Evolutionary conservation across 2,329 filamentous ascomycete genomes (phyloP), one percentile per base, ranked within the genome.

Genomic region (Huntiella savannae): DNA sequence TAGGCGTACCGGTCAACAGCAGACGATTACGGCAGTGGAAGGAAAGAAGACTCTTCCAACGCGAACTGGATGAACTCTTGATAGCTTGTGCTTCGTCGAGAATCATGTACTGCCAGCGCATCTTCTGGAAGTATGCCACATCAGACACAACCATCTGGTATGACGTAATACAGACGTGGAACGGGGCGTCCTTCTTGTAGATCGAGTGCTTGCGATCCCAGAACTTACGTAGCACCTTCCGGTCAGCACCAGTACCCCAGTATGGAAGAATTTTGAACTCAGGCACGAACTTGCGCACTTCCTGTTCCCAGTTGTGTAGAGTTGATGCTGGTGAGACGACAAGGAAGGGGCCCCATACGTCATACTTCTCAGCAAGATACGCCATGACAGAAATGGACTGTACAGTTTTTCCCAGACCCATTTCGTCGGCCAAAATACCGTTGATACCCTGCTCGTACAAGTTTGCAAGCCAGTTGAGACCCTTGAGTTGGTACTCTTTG

Each of bases 21-120:
- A 98, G 73, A 54, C 91, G 77, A 63, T 96, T 98, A 50, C 91
- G 82, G 64, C 88, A 96, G 60, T 92, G 83, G 70, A 96, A 96
- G 43, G 81, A 82, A 40, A 98, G 70, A 53, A 98, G 63, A 53
- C 82, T 87, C 72, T 96, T 98, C 91, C 91, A 98, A 58, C 91
- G 77, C 12, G 87, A 94, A 66, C 86, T 95, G 56, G 83, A 77
- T 1, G 91, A 95, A 51, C 87, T 95, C 69, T 98, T 98, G 75
- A 98, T 96, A 53, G 91, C 91, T 60, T 98, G 91, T 1, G 91
- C 91, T 63, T 98, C 91, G 55, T 98, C 91, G 36, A 98, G 74
- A 61, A 98, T 95, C 91, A 98, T 98, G 67, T 98, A 96, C 64
- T 96, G 91, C 91, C 91, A 98, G 55, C 82, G 82, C 71, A 98